Evolutionary conservation across 768 basidiomycete genomes (phyloP).

Genomic region (Agaricus subrufescens): DNA sequence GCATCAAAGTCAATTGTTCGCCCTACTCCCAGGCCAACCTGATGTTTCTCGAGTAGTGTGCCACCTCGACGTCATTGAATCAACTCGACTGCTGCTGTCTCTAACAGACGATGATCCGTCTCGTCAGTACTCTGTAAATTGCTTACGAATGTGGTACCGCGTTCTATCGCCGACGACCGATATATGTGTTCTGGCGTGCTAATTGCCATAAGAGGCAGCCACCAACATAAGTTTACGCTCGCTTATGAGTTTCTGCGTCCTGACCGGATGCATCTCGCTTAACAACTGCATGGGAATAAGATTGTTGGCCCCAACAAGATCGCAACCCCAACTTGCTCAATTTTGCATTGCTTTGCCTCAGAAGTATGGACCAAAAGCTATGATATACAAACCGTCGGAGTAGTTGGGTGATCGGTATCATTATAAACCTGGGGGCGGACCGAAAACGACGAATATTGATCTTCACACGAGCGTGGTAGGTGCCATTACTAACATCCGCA

Average conservation of each 20-base stretch:
- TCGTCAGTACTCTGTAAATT: not conserved
- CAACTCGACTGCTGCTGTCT: not conserved
- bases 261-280: slow-evolving; percentile 8
- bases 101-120: slow-evolving; percentile 5
- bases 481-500: not conserved
- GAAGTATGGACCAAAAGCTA: not conserved
- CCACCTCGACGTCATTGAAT: slow-evolving; percentile 2
- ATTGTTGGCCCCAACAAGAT: not conserved
- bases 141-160: slow-evolving; percentile 1
- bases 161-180: slow-evolving; percentile 8
- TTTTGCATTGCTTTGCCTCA: not conserved
- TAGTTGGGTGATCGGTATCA: not conserved
- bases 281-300: slow-evolving; percentile 4
- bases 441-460: no score
- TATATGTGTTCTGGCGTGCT: not conserved
- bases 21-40: not conserved
- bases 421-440: not conserved
- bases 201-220: slow-evolving; percentile 1
- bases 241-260: slow-evolving; percentile 7
- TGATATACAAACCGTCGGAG: not conserved
- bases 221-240: not conserved
- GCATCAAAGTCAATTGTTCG: no score
- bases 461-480: not conserved
- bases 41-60: not conserved
- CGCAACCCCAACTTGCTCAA: not conserved